Evolutionary conservation across 1,284 basidiomycete species (phyloP).

Genomic region (Malassezia obtusa): DNA sequence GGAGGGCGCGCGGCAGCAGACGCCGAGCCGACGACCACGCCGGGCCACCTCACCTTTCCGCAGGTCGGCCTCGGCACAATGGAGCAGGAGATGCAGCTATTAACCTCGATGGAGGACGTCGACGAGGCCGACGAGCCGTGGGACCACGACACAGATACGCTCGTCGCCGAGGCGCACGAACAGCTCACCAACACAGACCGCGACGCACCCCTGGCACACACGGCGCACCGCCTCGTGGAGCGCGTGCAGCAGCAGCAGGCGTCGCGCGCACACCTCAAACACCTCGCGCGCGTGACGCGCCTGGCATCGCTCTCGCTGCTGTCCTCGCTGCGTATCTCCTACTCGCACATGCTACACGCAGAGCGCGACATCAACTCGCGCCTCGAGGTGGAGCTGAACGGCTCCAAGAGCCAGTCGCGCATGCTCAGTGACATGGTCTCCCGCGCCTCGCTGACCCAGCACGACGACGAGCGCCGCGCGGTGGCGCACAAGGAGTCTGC

Average conservation of each 20-base stretch:
- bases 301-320: constrained; percentile 41
- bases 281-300: constrained; percentile 20
- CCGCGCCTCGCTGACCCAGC: constrained; percentile 25
- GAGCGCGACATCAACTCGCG: constrained; percentile 32
- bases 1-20: constrained; percentile 5
- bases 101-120: constrained; percentile 26
- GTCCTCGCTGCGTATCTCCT: constrained; percentile 33
- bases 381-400: constrained; percentile 41
- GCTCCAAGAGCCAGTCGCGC: constrained; percentile 36
- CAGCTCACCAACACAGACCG: neutral
- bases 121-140: constrained; percentile 4
- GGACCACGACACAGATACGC: neutral
- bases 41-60: constrained; percentile 36
- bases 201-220: neutral
- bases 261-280: constrained; percentile 3
- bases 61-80: constrained; percentile 31
- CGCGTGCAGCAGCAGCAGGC: constrained; percentile 10
- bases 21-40: neutral
- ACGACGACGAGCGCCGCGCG: constrained; percentile 17
- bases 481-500: neutral
- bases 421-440: constrained; percentile 40
- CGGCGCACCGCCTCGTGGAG: neutral
- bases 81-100: constrained; percentile 33
- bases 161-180: constrained; percentile 19
- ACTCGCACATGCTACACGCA: constrained; percentile 31